These are phyloP conservation scores for Cutaneotrichosporon sp. DNA, from an alignment of 1,284 basidiomycete species.

Conservation along the genomic window DNA sequence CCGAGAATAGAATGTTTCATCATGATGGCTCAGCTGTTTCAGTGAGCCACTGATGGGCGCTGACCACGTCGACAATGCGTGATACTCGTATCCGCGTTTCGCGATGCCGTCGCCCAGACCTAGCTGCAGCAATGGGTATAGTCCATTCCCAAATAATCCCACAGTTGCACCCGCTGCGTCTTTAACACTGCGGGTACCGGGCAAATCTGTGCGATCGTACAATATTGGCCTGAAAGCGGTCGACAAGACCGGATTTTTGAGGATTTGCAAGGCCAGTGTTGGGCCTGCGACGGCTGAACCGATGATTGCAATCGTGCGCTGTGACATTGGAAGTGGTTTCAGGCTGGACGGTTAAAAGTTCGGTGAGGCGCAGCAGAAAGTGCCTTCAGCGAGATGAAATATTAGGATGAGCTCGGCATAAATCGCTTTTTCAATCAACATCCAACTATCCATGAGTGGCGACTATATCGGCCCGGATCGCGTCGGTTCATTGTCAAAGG, in stretches of 20 bases:
- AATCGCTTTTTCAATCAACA: too few species aligned
- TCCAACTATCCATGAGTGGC: too few species aligned
- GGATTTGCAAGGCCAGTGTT: background rate
- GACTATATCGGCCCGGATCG: too few species aligned
- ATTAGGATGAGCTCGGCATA: too few species aligned
- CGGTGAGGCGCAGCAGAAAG: too few species aligned
- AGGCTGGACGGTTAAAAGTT: too few species aligned
- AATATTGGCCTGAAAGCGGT: background rate
- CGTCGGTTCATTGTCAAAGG: too few species aligned
- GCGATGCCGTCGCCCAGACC: background rate
- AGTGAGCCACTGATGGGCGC: background rate
- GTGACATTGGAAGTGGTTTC: too few species aligned
- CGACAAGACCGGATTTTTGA: background rate
- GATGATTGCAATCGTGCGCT: background rate
- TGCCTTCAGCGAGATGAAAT: too few species aligned
- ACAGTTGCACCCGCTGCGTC: background rate
- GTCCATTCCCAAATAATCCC: background rate
- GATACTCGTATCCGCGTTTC: background rate
- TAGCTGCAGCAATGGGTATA: background rate
- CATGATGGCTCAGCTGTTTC: background rate
- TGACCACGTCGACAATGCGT: background rate
- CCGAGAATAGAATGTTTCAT: background rate
- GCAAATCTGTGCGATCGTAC: background rate
- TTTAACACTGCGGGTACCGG: background rate
- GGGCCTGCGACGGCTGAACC: background rate